Conservation (phyloP, 78 protist genomes). For the Dictyostelium discoideum region DNA sequence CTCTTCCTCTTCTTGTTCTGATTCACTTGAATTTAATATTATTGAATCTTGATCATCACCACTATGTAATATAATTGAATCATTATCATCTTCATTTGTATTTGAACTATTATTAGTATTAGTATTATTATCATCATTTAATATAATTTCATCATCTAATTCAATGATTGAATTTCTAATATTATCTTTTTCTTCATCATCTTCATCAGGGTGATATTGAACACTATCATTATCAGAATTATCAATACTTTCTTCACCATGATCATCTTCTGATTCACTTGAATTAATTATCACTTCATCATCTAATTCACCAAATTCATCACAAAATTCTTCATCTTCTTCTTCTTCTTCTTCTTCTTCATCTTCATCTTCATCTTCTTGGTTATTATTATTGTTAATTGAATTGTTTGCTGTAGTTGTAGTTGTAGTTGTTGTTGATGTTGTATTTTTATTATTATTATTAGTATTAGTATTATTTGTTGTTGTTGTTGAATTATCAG, state of each 20-base stretch:
- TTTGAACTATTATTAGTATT: neutral
- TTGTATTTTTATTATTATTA: neutral
- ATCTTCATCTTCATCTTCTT: neutral
- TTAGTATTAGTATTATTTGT: too few relatives aligned
- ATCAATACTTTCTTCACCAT: slow-evolving; percentile 4
- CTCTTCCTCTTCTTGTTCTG: neutral
- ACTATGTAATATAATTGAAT: neutral
- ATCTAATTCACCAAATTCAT: slow-evolving; percentile 5
- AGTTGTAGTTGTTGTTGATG: neutral
- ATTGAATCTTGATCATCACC: neutral
- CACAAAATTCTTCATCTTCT: neutral
- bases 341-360: neutral
- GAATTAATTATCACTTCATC: neutral
- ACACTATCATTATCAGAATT: slow-evolving; percentile 2
- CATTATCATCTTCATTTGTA: neutral
- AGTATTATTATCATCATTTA: neutral
- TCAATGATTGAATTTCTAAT: slow-evolving; percentile 10
- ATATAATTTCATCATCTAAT: slow-evolving; percentile 5
- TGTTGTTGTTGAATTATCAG: neutral
- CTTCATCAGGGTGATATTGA: slow-evolving; percentile 19
- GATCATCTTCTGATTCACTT: neutral
- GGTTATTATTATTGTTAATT: neutral
- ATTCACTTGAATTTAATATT: slow-evolving; percentile 3
- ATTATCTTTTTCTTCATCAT: slow-evolving; percentile 28
- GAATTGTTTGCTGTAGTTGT: neutral